phyloP scores from a whole-genome alignment of 306 rosid genomes.

The Fragaria ananassa region DNA sequence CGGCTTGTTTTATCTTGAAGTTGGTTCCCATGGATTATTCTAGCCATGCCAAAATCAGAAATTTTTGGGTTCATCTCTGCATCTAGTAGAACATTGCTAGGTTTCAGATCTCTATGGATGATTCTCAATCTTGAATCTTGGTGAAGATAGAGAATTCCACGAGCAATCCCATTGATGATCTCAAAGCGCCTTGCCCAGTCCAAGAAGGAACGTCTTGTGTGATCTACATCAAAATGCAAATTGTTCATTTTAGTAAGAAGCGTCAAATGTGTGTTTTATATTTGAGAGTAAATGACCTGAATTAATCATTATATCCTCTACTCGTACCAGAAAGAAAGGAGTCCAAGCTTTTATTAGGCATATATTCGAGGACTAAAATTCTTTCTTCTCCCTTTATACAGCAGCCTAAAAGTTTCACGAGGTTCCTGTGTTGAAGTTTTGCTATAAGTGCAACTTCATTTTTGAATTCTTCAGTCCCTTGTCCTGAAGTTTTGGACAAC shows the following conservation, averaged over 20 bases:
- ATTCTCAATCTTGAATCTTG: slow-evolving; percentile 57
- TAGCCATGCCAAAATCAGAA: slow-evolving; percentile 73
- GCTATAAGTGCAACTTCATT: slow-evolving; percentile 53
- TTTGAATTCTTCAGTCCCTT: slow-evolving; percentile 56
- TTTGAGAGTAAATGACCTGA: not conserved
- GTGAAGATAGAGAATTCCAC: slow-evolving; percentile 60
- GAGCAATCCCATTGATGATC: slow-evolving; percentile 43
- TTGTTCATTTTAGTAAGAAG: not conserved
- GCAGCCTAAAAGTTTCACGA: slow-evolving; percentile 57
- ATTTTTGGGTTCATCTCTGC: slow-evolving; percentile 49
- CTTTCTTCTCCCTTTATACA: slow-evolving; percentile 46
- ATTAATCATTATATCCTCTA: not conserved
- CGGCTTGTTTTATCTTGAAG: slow-evolving; percentile 39
- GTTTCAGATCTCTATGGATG: slow-evolving; percentile 57
- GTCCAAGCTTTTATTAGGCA: slow-evolving; percentile 62
- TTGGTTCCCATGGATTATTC: slow-evolving; percentile 46
- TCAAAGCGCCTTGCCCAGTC: slow-evolving; percentile 46
- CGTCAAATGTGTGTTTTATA: not conserved
- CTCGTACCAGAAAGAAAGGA: slow-evolving; percentile 46
- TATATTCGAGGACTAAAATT: slow-evolving; percentile 50
- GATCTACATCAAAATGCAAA: slow-evolving; percentile 21
- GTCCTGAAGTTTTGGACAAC: slow-evolving; percentile 46
- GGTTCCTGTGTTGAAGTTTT: slow-evolving; percentile 59
- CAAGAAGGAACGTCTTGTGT: slow-evolving; percentile 27
- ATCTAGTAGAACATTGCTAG: slow-evolving; percentile 51